phyloP scores from a whole-genome alignment of 2,329 filamentous ascomycete genomes.

The Orbilia blumenaviensis region DNA sequence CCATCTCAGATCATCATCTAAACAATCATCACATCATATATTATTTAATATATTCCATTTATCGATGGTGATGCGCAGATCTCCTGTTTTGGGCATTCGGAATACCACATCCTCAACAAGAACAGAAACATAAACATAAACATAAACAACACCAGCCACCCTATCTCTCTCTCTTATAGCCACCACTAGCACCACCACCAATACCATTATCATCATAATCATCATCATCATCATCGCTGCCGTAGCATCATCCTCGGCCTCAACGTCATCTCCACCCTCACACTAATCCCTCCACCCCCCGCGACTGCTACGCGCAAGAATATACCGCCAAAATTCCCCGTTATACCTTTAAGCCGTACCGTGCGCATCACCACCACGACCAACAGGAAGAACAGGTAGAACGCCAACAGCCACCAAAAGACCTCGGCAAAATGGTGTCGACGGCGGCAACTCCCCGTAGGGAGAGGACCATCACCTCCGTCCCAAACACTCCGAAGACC shows the following conservation, averaged over 20 bases:
- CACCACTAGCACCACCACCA: not conserved
- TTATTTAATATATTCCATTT: too few species aligned
- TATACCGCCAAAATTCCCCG: slow-evolving; percentile 29
- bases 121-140: slow-evolving; percentile 23
- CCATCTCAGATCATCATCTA: too few species aligned
- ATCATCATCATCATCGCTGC: not conserved
- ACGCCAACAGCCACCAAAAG: not conserved
- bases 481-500: slow-evolving; percentile 45
- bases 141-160: slow-evolving; percentile 16
- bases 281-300: not conserved
- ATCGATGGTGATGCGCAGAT: slow-evolving; percentile 2
- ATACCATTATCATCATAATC: not conserved
- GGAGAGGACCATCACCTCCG: slow-evolving; percentile 36
- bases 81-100: slow-evolving; percentile 8
- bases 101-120: slow-evolving; percentile 24
- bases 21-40: too few species aligned
- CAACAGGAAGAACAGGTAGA: too few species aligned
- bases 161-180: not conserved
- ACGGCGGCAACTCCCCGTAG: slow-evolving; percentile 36
- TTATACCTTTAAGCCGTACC: slow-evolving; percentile 19
- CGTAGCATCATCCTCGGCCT: not conserved
- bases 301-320: too few species aligned
- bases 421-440: slow-evolving; percentile 34
- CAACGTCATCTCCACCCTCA: not conserved
- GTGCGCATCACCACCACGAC: not conserved